phyloP scores from a whole-genome alignment of 225 moss, liverwort and hornwort species.

The Straminergon stramineum region DNA sequence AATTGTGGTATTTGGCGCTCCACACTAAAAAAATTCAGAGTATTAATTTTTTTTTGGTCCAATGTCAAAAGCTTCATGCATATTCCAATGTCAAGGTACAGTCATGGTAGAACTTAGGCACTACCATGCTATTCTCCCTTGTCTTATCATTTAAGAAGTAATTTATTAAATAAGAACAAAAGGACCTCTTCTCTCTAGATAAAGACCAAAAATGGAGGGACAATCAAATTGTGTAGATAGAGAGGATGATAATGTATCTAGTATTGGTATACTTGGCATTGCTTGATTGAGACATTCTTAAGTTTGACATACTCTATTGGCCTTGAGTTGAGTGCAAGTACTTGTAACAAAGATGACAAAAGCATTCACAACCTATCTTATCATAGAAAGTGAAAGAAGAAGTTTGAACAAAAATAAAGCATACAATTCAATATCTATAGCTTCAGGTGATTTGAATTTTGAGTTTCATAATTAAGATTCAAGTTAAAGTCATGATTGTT shows the following conservation, averaged over 20 bases:
- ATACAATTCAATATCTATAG: no score
- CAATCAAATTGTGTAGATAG: not conserved
- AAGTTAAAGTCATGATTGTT: no score
- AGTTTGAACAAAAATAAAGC: no score
- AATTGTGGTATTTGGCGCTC: not conserved
- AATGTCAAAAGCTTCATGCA: not conserved
- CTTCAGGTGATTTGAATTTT: no score
- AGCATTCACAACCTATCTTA: not conserved
- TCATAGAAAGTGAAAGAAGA: no score
- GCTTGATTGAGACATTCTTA: not conserved
- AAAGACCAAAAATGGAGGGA: not conserved
- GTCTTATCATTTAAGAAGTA: not conserved
- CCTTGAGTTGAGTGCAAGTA: not conserved
- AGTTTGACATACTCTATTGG: not conserved
- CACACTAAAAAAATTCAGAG: rapidly evolving
- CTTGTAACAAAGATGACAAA: not conserved
- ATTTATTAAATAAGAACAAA: not conserved
- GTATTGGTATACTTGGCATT: not conserved
- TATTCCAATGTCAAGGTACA: not conserved
- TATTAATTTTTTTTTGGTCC: not conserved
- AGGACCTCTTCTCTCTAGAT: not conserved
- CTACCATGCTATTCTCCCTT: rapidly evolving
- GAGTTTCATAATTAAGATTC: no score
- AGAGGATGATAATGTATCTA: not conserved
- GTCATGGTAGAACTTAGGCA: rapidly evolving